These are phyloP conservation scores for Aquilaria sinensis DNA, from an alignment of 345 rosid species.

Conservation along the genomic window DNA sequence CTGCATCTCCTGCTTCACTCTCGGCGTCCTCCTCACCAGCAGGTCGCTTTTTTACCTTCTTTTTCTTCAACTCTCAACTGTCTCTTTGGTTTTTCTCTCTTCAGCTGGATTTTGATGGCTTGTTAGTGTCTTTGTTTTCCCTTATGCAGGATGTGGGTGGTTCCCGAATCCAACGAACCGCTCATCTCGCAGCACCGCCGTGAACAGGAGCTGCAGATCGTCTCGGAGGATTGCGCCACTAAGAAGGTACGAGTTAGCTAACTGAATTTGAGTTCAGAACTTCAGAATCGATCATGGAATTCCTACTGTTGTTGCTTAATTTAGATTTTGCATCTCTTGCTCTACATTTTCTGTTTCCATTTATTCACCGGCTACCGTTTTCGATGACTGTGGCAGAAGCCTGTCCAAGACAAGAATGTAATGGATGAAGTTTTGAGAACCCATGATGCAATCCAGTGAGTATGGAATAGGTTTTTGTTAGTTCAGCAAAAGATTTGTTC, in stretches of 20 bases:
- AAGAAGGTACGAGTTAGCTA: constrained; percentile 40
- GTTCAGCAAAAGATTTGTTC: not conserved
- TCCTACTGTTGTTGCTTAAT: not conserved
- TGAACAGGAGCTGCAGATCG: constrained; percentile 59
- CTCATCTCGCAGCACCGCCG: constrained; percentile 40
- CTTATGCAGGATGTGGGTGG: constrained; percentile 48
- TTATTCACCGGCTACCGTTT: not conserved
- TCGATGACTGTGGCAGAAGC: constrained; percentile 20
- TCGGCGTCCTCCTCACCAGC: constrained; percentile 69
- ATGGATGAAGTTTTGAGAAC: constrained; percentile 62
- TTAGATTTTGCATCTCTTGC: constrained; percentile 5
- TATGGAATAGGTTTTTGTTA: constrained; percentile 3
- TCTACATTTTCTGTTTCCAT: not conserved
- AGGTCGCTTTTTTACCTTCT: constrained; percentile 31
- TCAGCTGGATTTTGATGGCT: not conserved
- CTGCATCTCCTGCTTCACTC: constrained; percentile 63
- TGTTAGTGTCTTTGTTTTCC: not conserved
- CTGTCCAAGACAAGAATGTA: constrained; percentile 40
- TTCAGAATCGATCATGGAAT: not conserved
- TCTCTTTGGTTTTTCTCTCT: not conserved
- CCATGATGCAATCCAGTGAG: constrained; percentile 84
- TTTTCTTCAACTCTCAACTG: not conserved
- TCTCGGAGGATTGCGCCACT: constrained; percentile 44
- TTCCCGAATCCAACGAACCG: constrained; percentile 40
- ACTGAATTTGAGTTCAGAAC: not conserved